Base-by-base conservation (phyloP, 495 filamentous ascomycete genomes). In the Penicillium maclennaniae region DNA sequence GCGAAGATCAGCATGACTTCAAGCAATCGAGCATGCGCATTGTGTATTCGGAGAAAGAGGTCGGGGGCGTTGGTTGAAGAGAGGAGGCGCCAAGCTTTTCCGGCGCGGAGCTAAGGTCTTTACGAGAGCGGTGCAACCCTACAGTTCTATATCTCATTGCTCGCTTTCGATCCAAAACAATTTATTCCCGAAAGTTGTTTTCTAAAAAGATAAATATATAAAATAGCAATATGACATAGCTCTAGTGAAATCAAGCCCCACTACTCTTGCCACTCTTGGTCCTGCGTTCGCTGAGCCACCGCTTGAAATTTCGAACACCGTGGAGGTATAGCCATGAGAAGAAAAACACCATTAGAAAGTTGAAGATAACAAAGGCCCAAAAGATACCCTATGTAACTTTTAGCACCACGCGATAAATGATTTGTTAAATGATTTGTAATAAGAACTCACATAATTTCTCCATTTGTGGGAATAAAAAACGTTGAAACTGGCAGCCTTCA, bases 401-500 rank as follows among this genome's bases (percentile, higher is more conserved):
- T 19, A 40, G 38, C 17, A n/a, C 38, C 31, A 34, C 14, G 4
- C 14, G 15, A 34, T 1, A 40, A 19, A 20, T n/a, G n/a, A n/a
- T n/a, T n/a, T n/a, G n/a, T n/a, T n/a, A n/a, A 14, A 10, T 17
- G 38, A n/a, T n/a, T 9, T 10, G 5, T 19, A n/a, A 20, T 9
- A 9, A n/a, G 16, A 63, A 66, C 83, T 70, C 40, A 75, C 84
- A 51, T 80, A 83, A 60, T 85, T 67, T 28, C 81, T 70, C 86
- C 85, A 88, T 45, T 83, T 83, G 51, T 85, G 61, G 2, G 58
- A 67, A 45, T 81, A 83, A 16, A 58, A 75, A 9, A 79, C 59
- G 48, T 80, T 78, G 59, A 82, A 79, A 20, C 69, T 61, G 12
- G 48, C 61, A 44, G 63, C 75, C 80, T 61, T 34, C 14, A 3